phyloP scores from a whole-genome alignment of 2,329 filamentous ascomycete species.

The Chaetothyriales sp. region DNA sequence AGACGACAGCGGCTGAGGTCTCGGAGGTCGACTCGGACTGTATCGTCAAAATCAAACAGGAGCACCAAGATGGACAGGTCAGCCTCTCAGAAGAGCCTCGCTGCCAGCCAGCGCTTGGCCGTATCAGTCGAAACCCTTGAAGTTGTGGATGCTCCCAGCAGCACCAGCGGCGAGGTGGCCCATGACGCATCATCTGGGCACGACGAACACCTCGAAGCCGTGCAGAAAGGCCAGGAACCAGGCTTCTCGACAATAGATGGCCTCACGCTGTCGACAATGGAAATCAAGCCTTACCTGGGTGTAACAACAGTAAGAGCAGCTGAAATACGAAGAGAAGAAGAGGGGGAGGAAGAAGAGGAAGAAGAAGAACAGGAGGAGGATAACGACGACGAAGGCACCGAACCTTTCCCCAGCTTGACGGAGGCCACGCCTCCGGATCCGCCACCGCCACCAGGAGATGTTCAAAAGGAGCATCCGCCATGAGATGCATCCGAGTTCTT shows the following conservation, averaged over 20 bases:
- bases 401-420: not conserved
- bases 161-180: not conserved
- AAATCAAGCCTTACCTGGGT: not conserved
- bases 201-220: not conserved
- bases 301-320: not conserved
- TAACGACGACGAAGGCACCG: not conserved
- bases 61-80: conserved; percentile 11
- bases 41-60: conserved; percentile 31
- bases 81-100: not conserved
- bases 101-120: not conserved
- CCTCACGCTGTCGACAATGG: too few species aligned
- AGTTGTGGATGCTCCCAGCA: not conserved
- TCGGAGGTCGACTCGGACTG: conserved; percentile 32
- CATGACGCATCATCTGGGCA: not conserved
- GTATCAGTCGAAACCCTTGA: not conserved
- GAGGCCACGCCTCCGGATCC: not conserved
- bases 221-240: not conserved
- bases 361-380: not conserved
- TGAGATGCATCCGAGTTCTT: not conserved
- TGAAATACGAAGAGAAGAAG: not conserved
- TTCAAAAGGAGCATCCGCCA: not conserved
- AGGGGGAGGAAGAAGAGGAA: not conserved
- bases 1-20: conserved; percentile 18
- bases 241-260: not conserved
- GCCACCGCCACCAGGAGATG: not conserved